Evolutionary conservation across 768 basidiomycete genomes (phyloP).

Genomic region (Lactarius pseudohatsudake): DNA sequence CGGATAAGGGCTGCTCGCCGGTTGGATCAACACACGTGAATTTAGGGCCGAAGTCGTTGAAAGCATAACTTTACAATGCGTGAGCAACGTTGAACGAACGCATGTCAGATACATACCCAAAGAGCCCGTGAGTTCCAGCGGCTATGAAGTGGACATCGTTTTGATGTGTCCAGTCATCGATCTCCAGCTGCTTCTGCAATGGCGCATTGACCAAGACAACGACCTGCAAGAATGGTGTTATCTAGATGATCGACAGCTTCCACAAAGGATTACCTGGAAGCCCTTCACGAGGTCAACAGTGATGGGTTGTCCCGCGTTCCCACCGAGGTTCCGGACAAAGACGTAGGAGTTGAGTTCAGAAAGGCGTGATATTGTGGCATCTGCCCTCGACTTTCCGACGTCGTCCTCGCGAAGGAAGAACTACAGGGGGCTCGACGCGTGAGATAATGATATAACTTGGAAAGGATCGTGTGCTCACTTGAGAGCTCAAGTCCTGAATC

Average conservation of each 20-base stretch:
- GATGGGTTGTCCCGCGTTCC: slow-evolving; percentile 72
- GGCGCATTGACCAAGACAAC: slow-evolving; percentile 84
- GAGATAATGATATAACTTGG: slow-evolving; percentile 6
- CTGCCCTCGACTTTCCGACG: slow-evolving; percentile 83
- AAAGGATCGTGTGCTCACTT: slow-evolving; percentile 49
- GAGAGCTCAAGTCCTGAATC: slow-evolving; percentile 89
- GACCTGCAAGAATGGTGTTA: slow-evolving; percentile 49
- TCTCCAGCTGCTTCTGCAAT: slow-evolving; percentile 82
- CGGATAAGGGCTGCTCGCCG: slow-evolving; percentile 90
- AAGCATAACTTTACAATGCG: slow-evolving; percentile 64
- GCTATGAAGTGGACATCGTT: slow-evolving; percentile 91
- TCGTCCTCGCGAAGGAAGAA: slow-evolving; percentile 92
- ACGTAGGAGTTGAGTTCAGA: slow-evolving; percentile 96
- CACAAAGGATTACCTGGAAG: slow-evolving; percentile 66
- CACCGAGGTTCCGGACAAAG: slow-evolving; percentile 85
- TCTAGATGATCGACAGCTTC: slow-evolving; percentile 7
- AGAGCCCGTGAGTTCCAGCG: slow-evolving; percentile 89
- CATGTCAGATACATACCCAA: slow-evolving; percentile 61
- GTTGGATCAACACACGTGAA: slow-evolving; percentile 97
- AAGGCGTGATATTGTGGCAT: slow-evolving; percentile 82
- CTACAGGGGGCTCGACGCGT: slow-evolving; percentile 42
- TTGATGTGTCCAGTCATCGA: slow-evolving; percentile 91
- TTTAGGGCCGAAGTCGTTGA: slow-evolving; percentile 95
- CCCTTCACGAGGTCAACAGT: slow-evolving; percentile 78
- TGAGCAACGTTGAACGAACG: slow-evolving; percentile 19